A percentile compares a stretch with the other conserved stretches of the same genome.
Conservation (phyloP, 139 green algal species). For the Trebouxia sp. region DNA sequence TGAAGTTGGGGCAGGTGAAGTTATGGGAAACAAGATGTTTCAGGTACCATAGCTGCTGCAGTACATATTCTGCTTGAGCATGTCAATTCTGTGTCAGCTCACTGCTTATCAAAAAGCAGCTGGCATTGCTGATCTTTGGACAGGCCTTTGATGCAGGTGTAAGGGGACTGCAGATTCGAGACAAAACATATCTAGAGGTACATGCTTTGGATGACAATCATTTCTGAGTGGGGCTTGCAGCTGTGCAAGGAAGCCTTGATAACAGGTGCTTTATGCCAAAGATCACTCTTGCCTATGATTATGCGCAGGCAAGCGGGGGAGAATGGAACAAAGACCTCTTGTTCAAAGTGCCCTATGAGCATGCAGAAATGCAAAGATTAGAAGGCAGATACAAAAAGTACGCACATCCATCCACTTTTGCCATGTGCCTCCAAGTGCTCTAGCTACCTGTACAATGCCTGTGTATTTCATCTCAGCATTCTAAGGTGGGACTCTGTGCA, state of each 20-base stretch:
- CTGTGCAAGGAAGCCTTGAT: too few species aligned
- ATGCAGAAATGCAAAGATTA: constrained; percentile 80
- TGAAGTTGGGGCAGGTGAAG: constrained; percentile 82
- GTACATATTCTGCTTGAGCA: background rate
- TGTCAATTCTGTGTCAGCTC: too few species aligned
- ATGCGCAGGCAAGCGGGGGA: constrained; percentile 53
- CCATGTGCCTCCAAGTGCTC: background rate
- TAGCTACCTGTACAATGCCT: background rate
- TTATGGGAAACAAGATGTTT: constrained; percentile 85
- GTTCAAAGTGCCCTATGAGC: constrained; percentile 77
- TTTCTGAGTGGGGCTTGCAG: background rate
- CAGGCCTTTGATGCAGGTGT: constrained; percentile 87
- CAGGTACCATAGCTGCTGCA: constrained; percentile 43
- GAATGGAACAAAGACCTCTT: constrained; percentile 82
- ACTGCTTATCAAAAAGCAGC: background rate
- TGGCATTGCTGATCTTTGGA: background rate
- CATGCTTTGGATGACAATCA: background rate
- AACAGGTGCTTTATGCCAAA: background rate
- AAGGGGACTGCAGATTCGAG: constrained; percentile 66
- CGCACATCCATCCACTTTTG: constrained; percentile 2
- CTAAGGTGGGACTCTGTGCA: constrained; percentile 38
- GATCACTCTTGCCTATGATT: background rate
- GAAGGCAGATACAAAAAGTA: constrained; percentile 85
- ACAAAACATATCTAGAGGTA: constrained; percentile 57
- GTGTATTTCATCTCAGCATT: background rate